These are phyloP conservation scores for Mortierella sp. DNA, from an alignment of 371 early-diverging fungal species.

Conservation along the genomic window DNA sequence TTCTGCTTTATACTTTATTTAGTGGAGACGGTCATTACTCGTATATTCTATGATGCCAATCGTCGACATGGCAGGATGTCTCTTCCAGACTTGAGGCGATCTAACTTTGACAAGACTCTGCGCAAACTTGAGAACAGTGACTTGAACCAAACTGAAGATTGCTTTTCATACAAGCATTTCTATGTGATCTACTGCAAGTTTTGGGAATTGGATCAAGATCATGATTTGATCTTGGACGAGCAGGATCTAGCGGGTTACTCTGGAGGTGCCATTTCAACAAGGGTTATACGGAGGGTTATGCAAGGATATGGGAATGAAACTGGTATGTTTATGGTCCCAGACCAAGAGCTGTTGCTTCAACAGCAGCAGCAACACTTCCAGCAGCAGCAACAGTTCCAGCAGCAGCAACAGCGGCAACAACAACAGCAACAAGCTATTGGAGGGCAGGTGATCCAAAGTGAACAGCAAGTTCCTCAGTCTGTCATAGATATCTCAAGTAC, in stretches of 20 bases:
- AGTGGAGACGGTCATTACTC: constrained; percentile 85
- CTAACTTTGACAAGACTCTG: constrained; percentile 70
- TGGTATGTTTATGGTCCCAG: constrained; percentile 51
- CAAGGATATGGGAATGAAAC: constrained; percentile 57
- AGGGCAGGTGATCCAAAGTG: constrained; percentile 37
- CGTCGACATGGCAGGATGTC: constrained; percentile 80
- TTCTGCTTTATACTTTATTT: constrained; percentile 2
- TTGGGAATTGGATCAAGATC: constrained; percentile 89
- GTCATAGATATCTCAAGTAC: neutral
- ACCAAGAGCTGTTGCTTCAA: constrained; percentile 56
- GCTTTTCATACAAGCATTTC: constrained; percentile 96
- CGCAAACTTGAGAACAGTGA: constrained; percentile 70
- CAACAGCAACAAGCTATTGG: constrained; percentile 14
- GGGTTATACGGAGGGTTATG: constrained; percentile 74
- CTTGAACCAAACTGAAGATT: constrained; percentile 81
- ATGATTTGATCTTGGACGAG: constrained; percentile 76
- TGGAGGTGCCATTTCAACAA: constrained; percentile 67
- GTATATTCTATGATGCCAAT: constrained; percentile 83
- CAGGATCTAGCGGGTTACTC: constrained; percentile 77
- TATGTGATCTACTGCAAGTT: constrained; percentile 97
- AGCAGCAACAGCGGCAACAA: constrained; percentile 58
- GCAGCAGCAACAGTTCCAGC: constrained; percentile 42
- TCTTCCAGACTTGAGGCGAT: constrained; percentile 75
- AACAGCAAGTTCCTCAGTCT: constrained; percentile 17
- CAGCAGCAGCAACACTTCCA: constrained; percentile 57